Evolutionary conservation across 352 stramenopile genomes (phyloP).

Genomic region (Elongisporangium senticosum): DNA sequence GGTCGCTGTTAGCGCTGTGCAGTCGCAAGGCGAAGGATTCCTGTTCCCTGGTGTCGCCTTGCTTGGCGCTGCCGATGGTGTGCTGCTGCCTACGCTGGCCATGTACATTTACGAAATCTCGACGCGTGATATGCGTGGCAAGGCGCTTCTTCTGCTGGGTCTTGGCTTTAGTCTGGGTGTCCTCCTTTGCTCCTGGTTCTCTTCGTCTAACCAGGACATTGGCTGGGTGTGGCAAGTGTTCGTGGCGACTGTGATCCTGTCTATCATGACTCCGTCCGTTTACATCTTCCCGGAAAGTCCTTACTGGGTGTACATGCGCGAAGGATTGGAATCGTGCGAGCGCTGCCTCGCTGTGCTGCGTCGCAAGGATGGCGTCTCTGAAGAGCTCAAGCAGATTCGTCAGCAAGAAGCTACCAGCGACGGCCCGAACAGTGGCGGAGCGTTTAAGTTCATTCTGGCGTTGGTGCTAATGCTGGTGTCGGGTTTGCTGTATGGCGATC

Average conservation of each 20-base stretch:
- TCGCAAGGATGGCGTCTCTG: slow-evolving; percentile 66
- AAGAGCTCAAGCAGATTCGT: slow-evolving; percentile 75
- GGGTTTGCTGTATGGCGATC: slow-evolving; percentile 46
- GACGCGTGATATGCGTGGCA: slow-evolving; percentile 76
- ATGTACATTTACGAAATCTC: slow-evolving; percentile 88
- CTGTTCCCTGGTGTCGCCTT: slow-evolving; percentile 60
- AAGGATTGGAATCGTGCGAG: slow-evolving; percentile 71
- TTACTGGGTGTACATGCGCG: slow-evolving; percentile 80
- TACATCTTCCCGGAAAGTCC: slow-evolving; percentile 85
- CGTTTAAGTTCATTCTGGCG: slow-evolving; percentile 65
- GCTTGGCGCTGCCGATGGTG: slow-evolving; percentile 45
- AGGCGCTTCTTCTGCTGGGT: slow-evolving; percentile 68
- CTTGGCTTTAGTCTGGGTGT: slow-evolving; percentile 66
- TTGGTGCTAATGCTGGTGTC: slow-evolving; percentile 69
- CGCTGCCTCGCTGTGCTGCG: slow-evolving; percentile 63
- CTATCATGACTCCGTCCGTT: slow-evolving; percentile 70
- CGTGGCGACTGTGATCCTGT: slow-evolving; percentile 68
- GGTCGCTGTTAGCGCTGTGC: slow-evolving; percentile 57
- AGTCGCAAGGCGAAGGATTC: slow-evolving; percentile 43
- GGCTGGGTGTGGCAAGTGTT: slow-evolving; percentile 86
- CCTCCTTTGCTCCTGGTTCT: slow-evolving; percentile 60
- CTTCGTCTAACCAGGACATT: slow-evolving; percentile 59
- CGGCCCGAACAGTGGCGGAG: slow-evolving; percentile 19
- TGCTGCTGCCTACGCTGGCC: slow-evolving; percentile 67
- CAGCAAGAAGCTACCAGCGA: slow-evolving; percentile 53